Base-by-base conservation (phyloP, 2,329 filamentous ascomycete genomes). In the Colletotrichum brevisporum region DNA sequence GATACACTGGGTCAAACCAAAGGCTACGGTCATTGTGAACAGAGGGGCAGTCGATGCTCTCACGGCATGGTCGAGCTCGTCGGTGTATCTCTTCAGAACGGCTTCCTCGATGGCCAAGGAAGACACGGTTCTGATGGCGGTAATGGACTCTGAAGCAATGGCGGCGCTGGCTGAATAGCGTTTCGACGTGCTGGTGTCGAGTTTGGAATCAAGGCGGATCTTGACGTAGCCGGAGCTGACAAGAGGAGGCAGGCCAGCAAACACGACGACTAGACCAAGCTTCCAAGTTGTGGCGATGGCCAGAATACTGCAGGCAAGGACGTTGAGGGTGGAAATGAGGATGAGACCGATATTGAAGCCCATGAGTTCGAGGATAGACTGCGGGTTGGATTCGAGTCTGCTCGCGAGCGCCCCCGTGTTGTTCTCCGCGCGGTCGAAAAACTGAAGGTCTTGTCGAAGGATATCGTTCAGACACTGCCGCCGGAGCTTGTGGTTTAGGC, bases 231-330 rank as follows among this genome's bases (percentile, higher is more conserved):
- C 81, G n/a, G 77, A 75, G 26, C 74, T 74, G 2, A 82, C 70
- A 27, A 83, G 71, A 0, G 79, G 77, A 3, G 82, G 79, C 5
- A 83, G 72, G 0, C 80, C 79, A 4, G 75, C 85, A 56, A 83
- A 79, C 6, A 86, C 79, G n/a, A 84, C 79, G 2, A 86, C 83
- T 4, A 88, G 72, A 0, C 83, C 84, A 6, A 88, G 73, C 56
- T 84, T 86, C 84, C 83, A 88, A 15, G 80, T 81, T 59, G 80
- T 78, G 1, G 75, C 81, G 9, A 88, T 77, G 0, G 81, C 81
- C 1, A 88, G 71, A 12, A 85, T 76, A 62, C 76, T 77, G 67
- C 79, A 82, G 0, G 79, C 76, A 15, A 76, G 63, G 15, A 84
- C 70, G 41, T 81, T 83, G 26, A 83, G 68, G 1, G 79, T 69